Evolutionary conservation across 148 eudicot genomes (phyloP).

Genomic region (Diospyros kaki): DNA sequence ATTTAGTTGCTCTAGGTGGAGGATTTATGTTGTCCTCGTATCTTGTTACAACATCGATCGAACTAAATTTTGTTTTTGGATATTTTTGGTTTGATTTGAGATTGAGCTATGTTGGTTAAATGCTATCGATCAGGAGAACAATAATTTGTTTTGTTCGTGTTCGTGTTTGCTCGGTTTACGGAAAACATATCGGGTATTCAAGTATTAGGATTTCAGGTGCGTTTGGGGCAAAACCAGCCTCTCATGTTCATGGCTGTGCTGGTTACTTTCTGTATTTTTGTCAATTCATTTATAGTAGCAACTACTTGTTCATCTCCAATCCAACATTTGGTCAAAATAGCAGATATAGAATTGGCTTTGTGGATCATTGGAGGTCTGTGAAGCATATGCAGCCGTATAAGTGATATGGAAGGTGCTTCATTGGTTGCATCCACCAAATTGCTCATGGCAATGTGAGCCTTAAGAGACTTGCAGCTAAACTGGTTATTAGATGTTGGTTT

Average conservation of each 20-base stretch:
- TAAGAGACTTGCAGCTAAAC: conserved; percentile 9
- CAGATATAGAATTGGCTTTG: conserved; percentile 38
- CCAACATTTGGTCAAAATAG: not conserved
- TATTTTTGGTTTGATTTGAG: not conserved
- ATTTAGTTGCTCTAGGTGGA: not conserved
- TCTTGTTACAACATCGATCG: conserved; percentile 5
- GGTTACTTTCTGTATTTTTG: too few relatives aligned
- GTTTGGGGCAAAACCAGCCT: too few relatives aligned
- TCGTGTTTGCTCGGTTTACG: not conserved
- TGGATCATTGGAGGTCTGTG: conserved; percentile 52
- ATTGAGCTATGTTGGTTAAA: not conserved
- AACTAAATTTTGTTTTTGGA: conserved; percentile 12
- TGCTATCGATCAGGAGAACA: not conserved
- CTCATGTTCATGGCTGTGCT: too few relatives aligned
- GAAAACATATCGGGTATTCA: too few relatives aligned
- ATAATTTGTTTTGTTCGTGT: not conserved
- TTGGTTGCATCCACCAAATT: conserved; percentile 19
- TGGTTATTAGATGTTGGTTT: too few relatives aligned
- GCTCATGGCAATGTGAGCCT: not conserved
- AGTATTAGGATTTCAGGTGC: too few relatives aligned
- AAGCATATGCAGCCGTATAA: conserved; percentile 52
- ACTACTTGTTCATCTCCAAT: too few relatives aligned
- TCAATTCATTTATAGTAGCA: too few relatives aligned
- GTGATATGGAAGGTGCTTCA: conserved; percentile 76
- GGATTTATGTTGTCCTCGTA: conserved; percentile 11